A percentile compares a stretch with the other conserved stretches of the same genome.
Evolutionary conservation across 2,329 filamentous ascomycete species (phyloP).

Genomic region (Trichoderma asperellum): DNA sequence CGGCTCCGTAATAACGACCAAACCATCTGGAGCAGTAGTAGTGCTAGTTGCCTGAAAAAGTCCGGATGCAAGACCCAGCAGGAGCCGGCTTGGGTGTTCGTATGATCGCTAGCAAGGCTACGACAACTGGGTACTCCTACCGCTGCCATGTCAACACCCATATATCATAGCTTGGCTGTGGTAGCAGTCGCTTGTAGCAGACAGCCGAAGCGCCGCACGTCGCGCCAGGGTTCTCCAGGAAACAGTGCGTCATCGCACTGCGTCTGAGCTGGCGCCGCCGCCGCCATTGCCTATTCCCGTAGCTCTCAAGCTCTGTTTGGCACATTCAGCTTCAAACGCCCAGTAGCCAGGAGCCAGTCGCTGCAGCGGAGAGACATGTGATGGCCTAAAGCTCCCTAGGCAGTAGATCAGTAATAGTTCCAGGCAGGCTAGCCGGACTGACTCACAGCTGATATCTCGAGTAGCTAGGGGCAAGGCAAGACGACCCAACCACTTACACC

Average conservation of each 20-base stretch:
- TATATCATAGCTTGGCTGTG: neutral
- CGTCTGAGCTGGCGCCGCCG: neutral
- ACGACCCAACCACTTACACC: neutral
- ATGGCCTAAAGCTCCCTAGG: neutral
- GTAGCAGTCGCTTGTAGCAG: neutral
- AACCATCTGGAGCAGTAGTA: too few species aligned
- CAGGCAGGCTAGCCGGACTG: neutral
- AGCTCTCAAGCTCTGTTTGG: conserved; percentile 18
- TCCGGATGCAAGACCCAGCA: neutral
- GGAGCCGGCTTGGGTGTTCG: neutral
- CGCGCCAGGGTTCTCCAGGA: conserved; percentile 17
- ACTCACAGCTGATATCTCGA: neutral
- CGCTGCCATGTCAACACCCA: neutral
- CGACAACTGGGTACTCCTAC: neutral
- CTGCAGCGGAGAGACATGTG: conserved; percentile 2
- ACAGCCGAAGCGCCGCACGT: neutral
- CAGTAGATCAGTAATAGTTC: neutral
- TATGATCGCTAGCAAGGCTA: neutral
- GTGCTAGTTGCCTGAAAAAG: neutral
- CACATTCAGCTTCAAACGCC: conserved; percentile 15
- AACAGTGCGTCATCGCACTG: conserved; percentile 20
- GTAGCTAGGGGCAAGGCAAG: neutral
- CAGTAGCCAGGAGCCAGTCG: neutral
- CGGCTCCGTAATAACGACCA: neutral
- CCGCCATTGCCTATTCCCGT: conserved; percentile 18